Evolutionary conservation across 768 basidiomycete genomes (phyloP).

Genomic region (Fomitopsis serialis): DNA sequence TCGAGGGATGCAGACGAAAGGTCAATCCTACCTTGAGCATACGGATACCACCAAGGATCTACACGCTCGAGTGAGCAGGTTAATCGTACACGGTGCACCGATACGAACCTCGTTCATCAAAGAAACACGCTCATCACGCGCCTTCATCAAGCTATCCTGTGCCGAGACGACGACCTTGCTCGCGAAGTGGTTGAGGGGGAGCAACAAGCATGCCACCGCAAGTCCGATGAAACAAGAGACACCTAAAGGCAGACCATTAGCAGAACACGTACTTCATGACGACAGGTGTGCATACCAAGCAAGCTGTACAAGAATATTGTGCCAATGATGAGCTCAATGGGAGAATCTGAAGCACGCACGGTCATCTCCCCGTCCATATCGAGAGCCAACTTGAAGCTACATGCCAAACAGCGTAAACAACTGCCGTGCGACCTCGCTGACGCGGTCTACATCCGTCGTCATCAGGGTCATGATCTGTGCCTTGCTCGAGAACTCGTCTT

Average conservation of each 20-base stretch:
- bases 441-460: slow-evolving; percentile 91
- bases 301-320: slow-evolving; percentile 71
- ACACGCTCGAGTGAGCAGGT: neutral
- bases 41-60: slow-evolving; percentile 80
- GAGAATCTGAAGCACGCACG: slow-evolving; percentile 49
- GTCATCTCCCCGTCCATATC: neutral
- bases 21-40: slow-evolving; percentile 67
- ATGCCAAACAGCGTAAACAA: slow-evolving; percentile 67
- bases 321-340: slow-evolving; percentile 74
- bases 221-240: slow-evolving; percentile 76
- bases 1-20: neutral
- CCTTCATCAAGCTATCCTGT: slow-evolving; percentile 87
- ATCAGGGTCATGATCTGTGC: slow-evolving; percentile 92
- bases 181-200: slow-evolving; percentile 80
- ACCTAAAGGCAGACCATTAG: slow-evolving; percentile 25
- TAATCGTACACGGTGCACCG: neutral
- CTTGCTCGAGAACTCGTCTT: slow-evolving; percentile 48
- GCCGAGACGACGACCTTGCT: slow-evolving; percentile 73
- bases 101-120: slow-evolving; percentile 77
- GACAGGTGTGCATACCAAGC: slow-evolving; percentile 43
- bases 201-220: slow-evolving; percentile 56
- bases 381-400: slow-evolving; percentile 17
- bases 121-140: slow-evolving; percentile 83
- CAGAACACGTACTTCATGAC: neutral
- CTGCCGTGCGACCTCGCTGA: slow-evolving; percentile 82